Evolutionary conservation across 2,329 filamentous ascomycete genomes (phyloP), one percentile per base, ranked within the genome.

Genomic region (Cladophialophora immunda): DNA sequence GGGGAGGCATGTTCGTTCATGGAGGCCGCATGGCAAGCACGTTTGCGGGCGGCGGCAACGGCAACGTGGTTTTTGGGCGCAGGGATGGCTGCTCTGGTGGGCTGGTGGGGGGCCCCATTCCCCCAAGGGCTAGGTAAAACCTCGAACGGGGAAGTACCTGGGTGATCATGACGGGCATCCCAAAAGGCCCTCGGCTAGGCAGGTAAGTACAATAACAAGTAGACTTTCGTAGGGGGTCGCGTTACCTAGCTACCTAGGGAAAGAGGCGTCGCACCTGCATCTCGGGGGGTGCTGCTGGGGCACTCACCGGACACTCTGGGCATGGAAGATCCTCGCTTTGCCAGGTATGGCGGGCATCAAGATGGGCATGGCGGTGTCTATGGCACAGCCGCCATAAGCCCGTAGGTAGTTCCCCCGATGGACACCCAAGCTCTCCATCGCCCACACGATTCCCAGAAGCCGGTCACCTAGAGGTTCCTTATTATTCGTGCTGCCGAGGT

Each of bases 331-430:
- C 61, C 47, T 41, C 58, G 47, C 58, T 47, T 50, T 61, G 50
- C 30, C 27, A 27, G 66, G 53, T 15, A 58, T 58, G 59, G 62
- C 62, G 50, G 56, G 53, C 66, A 64, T 36, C 3, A 34, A n/a
- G 58, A 54, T 66, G 41, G 63, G 63, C 64, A 25, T 30, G 64
- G 34, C 34, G 29, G 47, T 50, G 50, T 55, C 38, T 50, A 4
- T 59, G n/a, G 29, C 27, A 36, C 47, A 25, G 45, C 30, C 41
- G 19, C 45, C 45, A 22, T 50, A 50, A 50, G 8, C 8, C 45
- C 45, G 41, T 47, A 47, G 41, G 41, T n/a, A 8, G n/a, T 19
- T 47, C n/a, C 41, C 41, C 58, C 29, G 22, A 36, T 45, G 30
- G 13, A 30, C 25, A 9, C 19, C 7, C 15, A 41, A 41, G 36